These are phyloP conservation scores for Moricandia arvensis DNA, from an alignment of 345 rosid genomes.

Conservation along the genomic window DNA sequence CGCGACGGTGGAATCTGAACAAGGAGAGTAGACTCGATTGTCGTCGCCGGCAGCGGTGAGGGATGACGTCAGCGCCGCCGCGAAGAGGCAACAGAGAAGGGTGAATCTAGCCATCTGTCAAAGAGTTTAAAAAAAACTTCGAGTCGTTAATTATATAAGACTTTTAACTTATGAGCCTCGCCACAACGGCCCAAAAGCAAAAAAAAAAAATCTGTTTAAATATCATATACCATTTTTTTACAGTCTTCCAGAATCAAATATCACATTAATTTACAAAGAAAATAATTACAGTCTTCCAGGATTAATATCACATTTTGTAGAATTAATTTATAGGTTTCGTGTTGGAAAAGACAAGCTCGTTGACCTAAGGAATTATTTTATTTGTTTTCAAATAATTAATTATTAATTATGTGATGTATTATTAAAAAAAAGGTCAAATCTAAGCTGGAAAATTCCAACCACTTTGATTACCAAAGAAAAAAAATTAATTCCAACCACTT, in stretches of 20 bases:
- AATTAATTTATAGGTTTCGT: background rate
- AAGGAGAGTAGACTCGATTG: conserved; percentile 65
- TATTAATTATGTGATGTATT: conserved; percentile 18
- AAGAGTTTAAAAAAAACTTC: background rate
- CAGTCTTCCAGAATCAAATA: background rate
- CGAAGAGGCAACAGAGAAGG: conserved; percentile 35
- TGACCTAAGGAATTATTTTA: background rate
- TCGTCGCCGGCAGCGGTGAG: conserved; percentile 45
- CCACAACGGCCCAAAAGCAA: background rate
- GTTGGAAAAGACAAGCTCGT: background rate
- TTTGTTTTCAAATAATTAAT: background rate
- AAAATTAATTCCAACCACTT: too few relatives aligned
- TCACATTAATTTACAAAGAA: too few relatives aligned
- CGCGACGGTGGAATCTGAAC: conserved; percentile 67
- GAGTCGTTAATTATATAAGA: background rate
- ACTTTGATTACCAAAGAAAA: too few relatives aligned
- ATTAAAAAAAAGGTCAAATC: conserved; percentile 7
- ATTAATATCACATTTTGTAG: too few relatives aligned
- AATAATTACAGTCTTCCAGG: too few relatives aligned
- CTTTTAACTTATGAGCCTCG: conserved; percentile 14
- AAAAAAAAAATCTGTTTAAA: background rate
- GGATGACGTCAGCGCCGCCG: conserved; percentile 41
- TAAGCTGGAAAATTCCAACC: conserved; percentile 32
- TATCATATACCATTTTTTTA: background rate
- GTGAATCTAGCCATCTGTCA: conserved; percentile 39